Base-by-base conservation (phyloP, 169 alveolate species). In the Plasmodium sp. region DNA sequence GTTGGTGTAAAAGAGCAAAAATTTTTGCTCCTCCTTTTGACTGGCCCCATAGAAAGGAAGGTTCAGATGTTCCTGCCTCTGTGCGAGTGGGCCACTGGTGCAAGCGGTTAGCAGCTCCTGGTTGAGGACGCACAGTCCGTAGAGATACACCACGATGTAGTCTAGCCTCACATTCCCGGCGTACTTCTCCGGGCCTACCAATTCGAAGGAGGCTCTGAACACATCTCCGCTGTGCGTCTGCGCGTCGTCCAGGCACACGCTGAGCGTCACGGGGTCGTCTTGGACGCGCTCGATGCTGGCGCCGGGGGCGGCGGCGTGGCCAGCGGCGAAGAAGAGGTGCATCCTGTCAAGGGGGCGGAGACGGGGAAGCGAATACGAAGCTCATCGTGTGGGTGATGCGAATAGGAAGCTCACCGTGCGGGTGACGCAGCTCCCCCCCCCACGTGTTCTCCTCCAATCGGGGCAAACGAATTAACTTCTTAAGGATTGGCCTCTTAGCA, bases 121-220 rank as follows among this genome's bases (percentile, higher is more conserved):
- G 43, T 84, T 84, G 39, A 84, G 79, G 39, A 84, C 51, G 34
- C 36, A 84, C 75, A 84, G 2, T 74, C 93, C 93, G 58, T 84
- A 84, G 33, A 84, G 39, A 51, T 84, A 84, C 56, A 84, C 12
- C 12, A 84, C 93, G 58, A 84, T 27, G 43, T 74, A 84, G 41
- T 84, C 93, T 16, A 84, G 18, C 39, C 74, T 51, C 5, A 84
- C 41, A 51, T 84, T 84, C 43, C 84, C 84, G 12, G 56, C 56
- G 27, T 73, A 27, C 41, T 84, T 84, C 33, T 18, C 36, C 0
- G 93, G 93, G 3, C 93, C 93, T 3, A 34, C 79, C 34, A 84
- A 48, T 48, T 74, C 67, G 39, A 84, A 73, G 36, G 80, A 51
- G 4, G 85, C 84, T 84, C 62, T 84, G 12, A 84, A 84, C 14